These are phyloP conservation scores for Suhomyces xylopsoci DNA, from an alignment of 805 yeast genomes.

Conservation along the genomic window DNA sequence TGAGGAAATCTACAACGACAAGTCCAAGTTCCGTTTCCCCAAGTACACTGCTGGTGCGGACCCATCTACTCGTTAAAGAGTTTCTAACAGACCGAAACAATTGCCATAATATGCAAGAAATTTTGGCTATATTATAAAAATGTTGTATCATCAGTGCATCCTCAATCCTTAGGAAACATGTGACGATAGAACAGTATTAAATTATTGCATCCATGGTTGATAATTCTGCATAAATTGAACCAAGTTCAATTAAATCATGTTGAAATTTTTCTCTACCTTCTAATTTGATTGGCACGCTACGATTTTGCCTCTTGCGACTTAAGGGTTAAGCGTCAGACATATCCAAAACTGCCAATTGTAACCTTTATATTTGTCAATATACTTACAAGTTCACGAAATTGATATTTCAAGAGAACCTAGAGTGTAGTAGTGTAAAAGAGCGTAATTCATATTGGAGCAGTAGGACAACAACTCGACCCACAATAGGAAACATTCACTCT, in stretches of 20 bases:
- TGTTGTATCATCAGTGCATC: not conserved
- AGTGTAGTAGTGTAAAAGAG: not conserved
- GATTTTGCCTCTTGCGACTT: not conserved
- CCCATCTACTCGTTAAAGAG: constrained; percentile 26
- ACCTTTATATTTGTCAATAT: not conserved
- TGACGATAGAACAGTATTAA: not conserved
- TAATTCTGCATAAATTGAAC: not conserved
- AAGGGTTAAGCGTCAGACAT: not conserved
- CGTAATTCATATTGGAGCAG: too few relatives aligned
- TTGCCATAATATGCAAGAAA: not conserved
- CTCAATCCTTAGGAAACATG: not conserved
- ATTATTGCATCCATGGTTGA: not conserved
- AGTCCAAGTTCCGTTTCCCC: constrained; percentile 44
- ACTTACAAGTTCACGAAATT: not conserved
- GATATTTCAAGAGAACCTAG: not conserved
- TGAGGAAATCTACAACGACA: constrained; percentile 42
- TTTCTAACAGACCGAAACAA: not conserved
- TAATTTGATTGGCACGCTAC: not conserved
- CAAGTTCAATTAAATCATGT: not conserved
- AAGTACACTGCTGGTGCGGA: constrained; percentile 39
- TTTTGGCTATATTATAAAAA: not conserved
- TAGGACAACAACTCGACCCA: too few relatives aligned
- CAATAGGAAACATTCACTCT: too few relatives aligned
- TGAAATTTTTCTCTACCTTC: constrained; percentile 1
- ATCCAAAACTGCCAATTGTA: not conserved